These are phyloP conservation scores for Boletales sp. DNA, from an alignment of 768 basidiomycete species.

Conservation along the genomic window DNA sequence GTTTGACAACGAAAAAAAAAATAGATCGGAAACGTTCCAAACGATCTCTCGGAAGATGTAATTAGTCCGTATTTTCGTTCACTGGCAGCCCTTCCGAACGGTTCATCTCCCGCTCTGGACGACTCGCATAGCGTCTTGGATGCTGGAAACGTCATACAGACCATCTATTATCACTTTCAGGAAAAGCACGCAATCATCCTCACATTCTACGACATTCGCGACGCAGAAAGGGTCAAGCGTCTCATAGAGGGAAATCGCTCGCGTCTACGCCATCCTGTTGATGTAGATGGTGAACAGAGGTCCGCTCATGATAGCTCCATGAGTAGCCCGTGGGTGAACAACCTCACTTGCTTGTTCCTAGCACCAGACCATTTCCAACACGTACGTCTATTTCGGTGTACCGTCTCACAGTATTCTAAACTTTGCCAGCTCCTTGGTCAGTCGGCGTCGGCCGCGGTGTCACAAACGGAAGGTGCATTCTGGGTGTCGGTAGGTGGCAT, in stretches of 20 bases:
- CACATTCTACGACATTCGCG: constrained; percentile 59
- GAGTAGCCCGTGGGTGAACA: constrained; percentile 19
- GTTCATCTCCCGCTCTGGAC: constrained; percentile 4
- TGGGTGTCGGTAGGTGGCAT: constrained; percentile 39
- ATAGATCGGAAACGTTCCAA: constrained; percentile 42
- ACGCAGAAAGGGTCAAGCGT: constrained; percentile 45
- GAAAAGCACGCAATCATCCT: constrained; percentile 51
- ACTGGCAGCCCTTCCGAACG: constrained; percentile 18
- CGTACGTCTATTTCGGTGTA: constrained; percentile 29
- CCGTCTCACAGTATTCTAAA: constrained; percentile 6
- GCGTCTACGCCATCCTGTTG: background rate
- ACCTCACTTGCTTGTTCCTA: constrained; percentile 43
- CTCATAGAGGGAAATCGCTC: constrained; percentile 32
- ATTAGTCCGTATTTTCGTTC: constrained; percentile 29
- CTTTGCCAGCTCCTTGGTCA: constrained; percentile 48
- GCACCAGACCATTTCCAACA: constrained; percentile 42
- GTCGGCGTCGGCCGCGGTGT: constrained; percentile 42
- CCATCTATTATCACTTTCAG: constrained; percentile 52
- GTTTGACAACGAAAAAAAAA: constrained; percentile 11
- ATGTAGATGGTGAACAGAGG: constrained; percentile 7
- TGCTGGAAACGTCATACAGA: constrained; percentile 41
- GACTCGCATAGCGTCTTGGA: constrained; percentile 10
- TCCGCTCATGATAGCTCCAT: background rate
- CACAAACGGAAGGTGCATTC: constrained; percentile 51
- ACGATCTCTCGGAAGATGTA: constrained; percentile 27